These are phyloP conservation scores for Tolypocladium tundrense DNA, from an alignment of 2,329 filamentous ascomycete species.

Conservation along the genomic window DNA sequence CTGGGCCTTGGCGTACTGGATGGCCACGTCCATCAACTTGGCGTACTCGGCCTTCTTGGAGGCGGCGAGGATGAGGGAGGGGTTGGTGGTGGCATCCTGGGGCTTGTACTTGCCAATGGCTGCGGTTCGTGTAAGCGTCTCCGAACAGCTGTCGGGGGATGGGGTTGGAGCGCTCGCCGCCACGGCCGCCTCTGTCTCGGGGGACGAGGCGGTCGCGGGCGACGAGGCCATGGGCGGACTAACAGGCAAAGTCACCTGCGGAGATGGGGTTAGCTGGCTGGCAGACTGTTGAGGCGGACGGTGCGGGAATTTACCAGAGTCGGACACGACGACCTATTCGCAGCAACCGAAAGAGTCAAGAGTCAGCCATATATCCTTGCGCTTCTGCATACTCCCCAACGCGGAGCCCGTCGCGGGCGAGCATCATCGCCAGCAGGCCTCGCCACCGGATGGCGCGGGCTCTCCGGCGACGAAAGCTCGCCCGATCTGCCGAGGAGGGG, in stretches of 20 bases:
- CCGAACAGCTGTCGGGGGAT: background rate
- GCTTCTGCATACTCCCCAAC: background rate
- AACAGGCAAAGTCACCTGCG: slow-evolving; percentile 67
- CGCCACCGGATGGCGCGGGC: background rate
- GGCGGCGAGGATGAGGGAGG: slow-evolving; percentile 93
- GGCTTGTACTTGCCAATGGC: slow-evolving; percentile 99
- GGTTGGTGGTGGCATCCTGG: slow-evolving; percentile 99
- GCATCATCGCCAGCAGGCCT: background rate
- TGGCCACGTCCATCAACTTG: slow-evolving; percentile 76
- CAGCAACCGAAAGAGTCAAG: slow-evolving; percentile 6
- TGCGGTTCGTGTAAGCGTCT: slow-evolving; percentile 26
- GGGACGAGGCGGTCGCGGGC: background rate
- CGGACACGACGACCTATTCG: slow-evolving; percentile 79
- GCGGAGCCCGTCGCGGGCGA: background rate
- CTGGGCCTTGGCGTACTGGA: slow-evolving; percentile 75
- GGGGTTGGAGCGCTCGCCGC: background rate
- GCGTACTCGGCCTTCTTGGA: slow-evolving; percentile 98
- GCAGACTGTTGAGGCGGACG: slow-evolving; percentile 1
- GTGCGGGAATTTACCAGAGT: slow-evolving; percentile 65
- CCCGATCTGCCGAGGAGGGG: background rate
- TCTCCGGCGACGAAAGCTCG: background rate
- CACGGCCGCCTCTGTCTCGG: background rate
- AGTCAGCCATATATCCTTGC: slow-evolving; percentile 11
- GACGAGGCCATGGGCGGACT: slow-evolving; percentile 26
- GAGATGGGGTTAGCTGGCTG: slow-evolving; percentile 13